Conservation (phyloP, 768 basidiomycete genomes). For the Tricholoma furcatifolium region DNA sequence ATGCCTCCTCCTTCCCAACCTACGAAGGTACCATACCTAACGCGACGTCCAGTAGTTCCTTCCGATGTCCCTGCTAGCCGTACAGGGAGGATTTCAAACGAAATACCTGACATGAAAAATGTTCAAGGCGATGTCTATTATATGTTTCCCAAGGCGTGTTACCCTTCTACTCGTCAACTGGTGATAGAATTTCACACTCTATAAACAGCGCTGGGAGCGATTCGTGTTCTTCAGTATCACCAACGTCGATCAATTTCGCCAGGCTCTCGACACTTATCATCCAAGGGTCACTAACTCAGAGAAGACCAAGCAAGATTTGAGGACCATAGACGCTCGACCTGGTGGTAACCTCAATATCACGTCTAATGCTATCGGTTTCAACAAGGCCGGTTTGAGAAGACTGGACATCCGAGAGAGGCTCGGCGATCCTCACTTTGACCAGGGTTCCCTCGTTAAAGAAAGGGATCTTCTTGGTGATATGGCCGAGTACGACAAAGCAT, state of each 20-base stretch:
- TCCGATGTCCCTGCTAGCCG: not conserved
- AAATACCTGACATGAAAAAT: constrained; percentile 10
- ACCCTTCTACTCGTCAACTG: not conserved
- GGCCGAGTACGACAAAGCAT: constrained; percentile 5
- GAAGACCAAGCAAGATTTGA: constrained; percentile 2
- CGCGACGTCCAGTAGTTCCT: not conserved
- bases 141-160: constrained; percentile 12
- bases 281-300: constrained; percentile 8
- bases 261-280: constrained; percentile 5
- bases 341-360: constrained; percentile 4
- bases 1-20: not conserved
- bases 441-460: constrained; percentile 11
- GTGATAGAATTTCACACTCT: not conserved
- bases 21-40: not conserved
- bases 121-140: constrained; percentile 13
- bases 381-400: constrained; percentile 5
- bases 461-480: constrained; percentile 9
- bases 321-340: constrained; percentile 1
- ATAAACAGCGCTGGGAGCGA: constrained; percentile 4
- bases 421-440: constrained; percentile 12
- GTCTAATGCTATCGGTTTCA: constrained; percentile 8
- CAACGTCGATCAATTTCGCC: constrained; percentile 2
- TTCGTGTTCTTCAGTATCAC: constrained; percentile 15
- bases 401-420: constrained; percentile 1
- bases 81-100: not conserved